Evolutionary conservation across 106 monocot genomes (phyloP).

Genomic region (Triglochin maritima): DNA sequence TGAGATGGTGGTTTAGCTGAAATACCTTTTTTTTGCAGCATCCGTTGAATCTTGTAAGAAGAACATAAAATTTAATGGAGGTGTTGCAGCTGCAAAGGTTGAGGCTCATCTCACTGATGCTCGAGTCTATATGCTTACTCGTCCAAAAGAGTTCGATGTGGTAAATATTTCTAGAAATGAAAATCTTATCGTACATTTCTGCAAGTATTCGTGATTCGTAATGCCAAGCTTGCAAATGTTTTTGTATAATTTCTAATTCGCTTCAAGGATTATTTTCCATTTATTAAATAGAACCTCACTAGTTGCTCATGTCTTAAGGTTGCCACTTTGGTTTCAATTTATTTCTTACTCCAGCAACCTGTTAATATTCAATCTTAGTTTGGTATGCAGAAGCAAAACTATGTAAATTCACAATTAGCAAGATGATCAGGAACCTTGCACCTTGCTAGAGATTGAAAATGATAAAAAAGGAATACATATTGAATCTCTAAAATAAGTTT

Average conservation of each 20-base stretch:
- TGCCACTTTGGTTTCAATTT: too few species aligned
- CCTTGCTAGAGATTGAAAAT: too few species aligned
- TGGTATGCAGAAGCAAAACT: too few species aligned
- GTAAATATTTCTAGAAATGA: conserved; percentile 20
- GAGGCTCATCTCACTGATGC: conserved; percentile 80
- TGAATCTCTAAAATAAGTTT: too few species aligned
- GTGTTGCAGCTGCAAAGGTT: conserved; percentile 44
- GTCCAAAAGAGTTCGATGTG: conserved; percentile 89
- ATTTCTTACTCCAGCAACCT: too few species aligned
- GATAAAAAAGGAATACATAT: too few species aligned
- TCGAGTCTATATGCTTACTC: conserved; percentile 81
- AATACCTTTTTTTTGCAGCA: conserved; percentile 18
- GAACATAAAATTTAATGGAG: conserved; percentile 59
- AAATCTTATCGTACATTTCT: too few species aligned
- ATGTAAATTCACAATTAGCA: too few species aligned
- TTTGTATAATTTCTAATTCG: not conserved
- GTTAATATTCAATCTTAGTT: too few species aligned
- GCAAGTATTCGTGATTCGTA: not conserved
- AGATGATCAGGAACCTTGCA: too few species aligned
- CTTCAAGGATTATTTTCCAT: not conserved
- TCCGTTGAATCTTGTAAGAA: conserved; percentile 41
- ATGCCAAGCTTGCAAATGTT: not conserved
- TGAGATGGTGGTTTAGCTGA: not conserved
- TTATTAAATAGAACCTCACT: not conserved
- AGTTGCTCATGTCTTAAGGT: too few species aligned